Evolutionary conservation across 2,329 filamentous ascomycete genomes (phyloP).

Genomic region (Alternaria postmessia): DNA sequence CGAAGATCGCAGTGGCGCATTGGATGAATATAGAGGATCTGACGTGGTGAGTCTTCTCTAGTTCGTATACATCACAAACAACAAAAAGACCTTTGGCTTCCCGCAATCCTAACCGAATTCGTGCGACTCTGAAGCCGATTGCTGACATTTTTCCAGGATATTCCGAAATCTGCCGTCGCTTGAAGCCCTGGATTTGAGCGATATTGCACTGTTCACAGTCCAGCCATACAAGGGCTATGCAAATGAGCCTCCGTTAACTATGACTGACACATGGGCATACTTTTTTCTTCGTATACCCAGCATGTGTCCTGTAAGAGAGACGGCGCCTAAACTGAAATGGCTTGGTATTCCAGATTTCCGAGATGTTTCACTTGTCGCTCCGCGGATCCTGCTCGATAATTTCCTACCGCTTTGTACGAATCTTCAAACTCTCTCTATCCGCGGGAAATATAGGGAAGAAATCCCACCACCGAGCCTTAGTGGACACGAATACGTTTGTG

Average conservation of each 20-base stretch:
- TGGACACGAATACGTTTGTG: slow-evolving; percentile 2
- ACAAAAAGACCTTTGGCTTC: background rate
- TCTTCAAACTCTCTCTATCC: slow-evolving; percentile 32
- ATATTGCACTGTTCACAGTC: slow-evolving; percentile 5
- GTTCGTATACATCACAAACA: background rate
- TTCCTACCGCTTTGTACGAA: slow-evolving; percentile 15
- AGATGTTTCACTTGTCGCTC: background rate
- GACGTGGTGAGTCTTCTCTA: slow-evolving; percentile 22
- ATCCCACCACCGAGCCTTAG: slow-evolving; percentile 7
- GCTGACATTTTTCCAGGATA: slow-evolving; percentile 19
- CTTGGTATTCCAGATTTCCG: slow-evolving; percentile 29
- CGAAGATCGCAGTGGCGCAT: slow-evolving; percentile 32
- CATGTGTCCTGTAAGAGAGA: background rate
- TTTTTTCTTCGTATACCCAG: background rate
- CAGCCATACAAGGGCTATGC: background rate
- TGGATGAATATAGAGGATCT: slow-evolving; percentile 37
- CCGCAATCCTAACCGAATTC: background rate
- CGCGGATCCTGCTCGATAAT: background rate
- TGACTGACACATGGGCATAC: background rate
- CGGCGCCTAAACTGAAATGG: slow-evolving; percentile 21
- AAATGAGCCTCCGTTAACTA: background rate
- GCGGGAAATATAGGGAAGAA: slow-evolving; percentile 21
- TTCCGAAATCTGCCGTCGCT: slow-evolving; percentile 19
- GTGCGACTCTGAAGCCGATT: background rate
- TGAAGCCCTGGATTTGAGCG: slow-evolving; percentile 33